Evolutionary conservation across 2,329 filamentous ascomycete species (phyloP), one percentile per base, ranked within the genome.

Genomic region (Penicillium sp.): DNA sequence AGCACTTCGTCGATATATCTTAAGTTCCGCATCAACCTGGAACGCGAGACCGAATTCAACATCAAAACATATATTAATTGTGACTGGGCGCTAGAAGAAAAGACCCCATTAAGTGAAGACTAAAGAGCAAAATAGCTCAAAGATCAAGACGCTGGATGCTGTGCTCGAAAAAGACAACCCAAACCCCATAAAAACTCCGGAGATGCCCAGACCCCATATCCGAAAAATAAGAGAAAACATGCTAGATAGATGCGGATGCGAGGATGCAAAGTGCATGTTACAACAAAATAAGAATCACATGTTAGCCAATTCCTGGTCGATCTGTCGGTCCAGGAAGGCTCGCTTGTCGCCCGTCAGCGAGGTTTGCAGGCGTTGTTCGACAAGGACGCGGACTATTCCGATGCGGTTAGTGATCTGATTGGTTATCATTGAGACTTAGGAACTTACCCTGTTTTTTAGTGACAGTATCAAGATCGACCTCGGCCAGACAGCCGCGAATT

Each of bases 391-490:
- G 54, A 94, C 88, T 78, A 37, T 27, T 18, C 8, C 15, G 18
- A 18, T 4, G 6, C 32, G 39, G 47, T 62, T 53, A 59, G 57
- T 49, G 38, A 34, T 35, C 37, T 27, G 13, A n/a, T 38, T 23
- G 9, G 6, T n/a, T 16, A 42, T 23, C 15, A 50, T 37, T n/a
- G 10, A 35, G 23, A 38, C 8, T 15, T 34, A 13, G 18, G 9
- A 38, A 70, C 72, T 78, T 78, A 71, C 85, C 77, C 77, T 97
- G 93, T 79, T 99, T 99, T 86, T 97, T 99, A 7, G 94, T 99
- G 46, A 97, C 90, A n/a, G 84, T 93, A 72, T 99, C 94, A 40
- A 99, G 80, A 72, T 99, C 93, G 0, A 97, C 91, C 67, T 97
- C 93, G 16, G 81, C 77, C 59, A 99, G 79, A 65, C 94, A 94